phyloP scores from a whole-genome alignment of 441 rosid genomes.

The Syzygium malaccense region DNA sequence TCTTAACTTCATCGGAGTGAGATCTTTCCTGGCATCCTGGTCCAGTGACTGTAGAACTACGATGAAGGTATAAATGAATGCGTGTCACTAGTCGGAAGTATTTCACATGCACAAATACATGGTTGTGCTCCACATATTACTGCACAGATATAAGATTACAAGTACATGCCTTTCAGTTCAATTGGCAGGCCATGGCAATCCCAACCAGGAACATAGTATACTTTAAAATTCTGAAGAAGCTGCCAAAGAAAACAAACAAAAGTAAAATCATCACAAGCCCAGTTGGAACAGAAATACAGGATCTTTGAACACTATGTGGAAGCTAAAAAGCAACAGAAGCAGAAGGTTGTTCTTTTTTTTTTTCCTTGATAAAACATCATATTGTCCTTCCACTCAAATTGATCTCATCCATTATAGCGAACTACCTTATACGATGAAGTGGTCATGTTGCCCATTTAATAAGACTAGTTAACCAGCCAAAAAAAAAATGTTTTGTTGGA shows the following conservation, averaged over 20 bases:
- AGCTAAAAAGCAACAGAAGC: not conserved
- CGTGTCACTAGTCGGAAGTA: slow-evolving; percentile 19
- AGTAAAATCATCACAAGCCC: slow-evolving; percentile 1
- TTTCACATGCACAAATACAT: not conserved
- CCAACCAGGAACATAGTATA: slow-evolving; percentile 90
- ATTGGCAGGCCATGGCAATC: slow-evolving; percentile 99
- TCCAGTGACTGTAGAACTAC: slow-evolving; percentile 93
- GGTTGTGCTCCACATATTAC: not conserved
- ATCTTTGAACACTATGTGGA: not conserved
- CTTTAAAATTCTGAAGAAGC: slow-evolving; percentile 92
- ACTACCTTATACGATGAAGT: not conserved
- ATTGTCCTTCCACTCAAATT: not conserved
- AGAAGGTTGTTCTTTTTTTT: not conserved
- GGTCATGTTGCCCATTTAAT: not conserved
- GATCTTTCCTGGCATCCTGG: slow-evolving; percentile 73
- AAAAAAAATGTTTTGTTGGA: not conserved
- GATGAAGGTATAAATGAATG: slow-evolving; percentile 28
- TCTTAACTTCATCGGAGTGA: slow-evolving; percentile 80
- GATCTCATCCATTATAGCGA: not conserved
- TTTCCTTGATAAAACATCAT: not conserved
- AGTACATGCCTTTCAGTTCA: slow-evolving; percentile 85
- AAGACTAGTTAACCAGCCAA: not conserved
- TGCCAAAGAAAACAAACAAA: slow-evolving; percentile 24
- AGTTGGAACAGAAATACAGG: not conserved
- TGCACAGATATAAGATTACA: not conserved